These are phyloP conservation scores for Sisymbrium irio DNA, from an alignment of 345 rosid genomes.

Conservation along the genomic window DNA sequence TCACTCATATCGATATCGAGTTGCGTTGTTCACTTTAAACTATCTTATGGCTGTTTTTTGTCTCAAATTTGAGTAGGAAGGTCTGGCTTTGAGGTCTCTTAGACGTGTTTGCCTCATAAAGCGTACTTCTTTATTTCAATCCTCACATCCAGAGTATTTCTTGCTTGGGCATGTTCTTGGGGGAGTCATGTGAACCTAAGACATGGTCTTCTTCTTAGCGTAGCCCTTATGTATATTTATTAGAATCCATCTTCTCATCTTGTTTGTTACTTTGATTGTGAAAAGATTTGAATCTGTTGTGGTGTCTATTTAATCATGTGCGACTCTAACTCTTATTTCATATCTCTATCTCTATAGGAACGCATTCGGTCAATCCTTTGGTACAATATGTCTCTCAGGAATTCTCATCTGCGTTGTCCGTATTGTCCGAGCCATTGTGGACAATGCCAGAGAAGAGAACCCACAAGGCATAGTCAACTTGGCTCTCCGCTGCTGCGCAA, in stretches of 20 bases:
- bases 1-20: background rate
- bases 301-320: background rate
- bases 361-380: constrained; percentile 83
- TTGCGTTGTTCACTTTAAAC: background rate
- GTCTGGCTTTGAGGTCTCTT: background rate
- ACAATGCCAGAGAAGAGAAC: constrained; percentile 72
- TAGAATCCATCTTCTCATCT: background rate
- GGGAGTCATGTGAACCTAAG: background rate
- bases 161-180: background rate
- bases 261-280: background rate
- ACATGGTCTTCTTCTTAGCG: background rate
- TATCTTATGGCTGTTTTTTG: background rate
- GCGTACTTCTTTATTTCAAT: background rate
- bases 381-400: constrained; percentile 89
- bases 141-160: background rate
- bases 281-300: background rate
- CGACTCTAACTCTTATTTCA: background rate
- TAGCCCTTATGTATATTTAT: background rate
- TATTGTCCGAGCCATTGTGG: constrained; percentile 75
- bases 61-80: background rate
- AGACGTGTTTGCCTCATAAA: too few species aligned
- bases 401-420: constrained; percentile 67
- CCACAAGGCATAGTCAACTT: constrained; percentile 63
- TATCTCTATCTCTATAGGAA: constrained; percentile 52
- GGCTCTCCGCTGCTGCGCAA: constrained; percentile 63